Percentiles rank a stretch among this genome's conserved stretches.
These are phyloP conservation scores for Claviceps humidiphila DNA, from an alignment of 2,329 filamentous ascomycete genomes.

Conservation along the genomic window DNA sequence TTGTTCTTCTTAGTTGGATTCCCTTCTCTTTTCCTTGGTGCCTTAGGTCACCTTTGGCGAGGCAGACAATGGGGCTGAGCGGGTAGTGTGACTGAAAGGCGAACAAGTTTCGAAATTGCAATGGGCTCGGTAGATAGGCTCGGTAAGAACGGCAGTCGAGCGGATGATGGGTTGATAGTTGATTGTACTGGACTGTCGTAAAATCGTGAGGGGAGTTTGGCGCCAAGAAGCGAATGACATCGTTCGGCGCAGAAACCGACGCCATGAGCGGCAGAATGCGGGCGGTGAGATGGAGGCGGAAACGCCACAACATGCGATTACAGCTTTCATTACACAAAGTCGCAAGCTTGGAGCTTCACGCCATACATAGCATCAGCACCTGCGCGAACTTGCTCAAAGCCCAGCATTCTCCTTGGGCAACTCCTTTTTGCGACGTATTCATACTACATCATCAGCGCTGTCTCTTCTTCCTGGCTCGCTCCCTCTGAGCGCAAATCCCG, in stretches of 20 bases:
- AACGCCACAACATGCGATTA: not conserved
- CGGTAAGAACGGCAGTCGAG: not conserved
- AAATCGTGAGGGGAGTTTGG: no score
- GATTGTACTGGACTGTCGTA: no score
- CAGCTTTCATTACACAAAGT: not conserved
- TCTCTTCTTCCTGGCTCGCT: not conserved
- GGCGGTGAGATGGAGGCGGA: not conserved
- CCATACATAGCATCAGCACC: not conserved
- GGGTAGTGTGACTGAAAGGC: not conserved
- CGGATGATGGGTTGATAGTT: not conserved
- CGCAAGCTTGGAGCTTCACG: not conserved
- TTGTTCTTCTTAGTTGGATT: not conserved
- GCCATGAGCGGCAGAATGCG: not conserved
- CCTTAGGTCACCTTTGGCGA: not conserved
- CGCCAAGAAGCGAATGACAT: not conserved
- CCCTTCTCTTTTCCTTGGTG: no score
- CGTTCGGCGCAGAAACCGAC: not conserved
- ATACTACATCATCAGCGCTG: not conserved
- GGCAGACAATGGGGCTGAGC: not conserved
- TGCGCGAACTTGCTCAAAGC: not conserved
- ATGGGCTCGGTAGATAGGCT: not conserved
- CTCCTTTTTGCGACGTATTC: not conserved
- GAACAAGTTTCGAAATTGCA: not conserved
- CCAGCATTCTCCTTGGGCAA: not conserved
- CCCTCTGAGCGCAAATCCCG: not conserved